These are phyloP conservation scores for Lactarius deliciosus DNA, from an alignment of 768 basidiomycete species.

Conservation along the genomic window DNA sequence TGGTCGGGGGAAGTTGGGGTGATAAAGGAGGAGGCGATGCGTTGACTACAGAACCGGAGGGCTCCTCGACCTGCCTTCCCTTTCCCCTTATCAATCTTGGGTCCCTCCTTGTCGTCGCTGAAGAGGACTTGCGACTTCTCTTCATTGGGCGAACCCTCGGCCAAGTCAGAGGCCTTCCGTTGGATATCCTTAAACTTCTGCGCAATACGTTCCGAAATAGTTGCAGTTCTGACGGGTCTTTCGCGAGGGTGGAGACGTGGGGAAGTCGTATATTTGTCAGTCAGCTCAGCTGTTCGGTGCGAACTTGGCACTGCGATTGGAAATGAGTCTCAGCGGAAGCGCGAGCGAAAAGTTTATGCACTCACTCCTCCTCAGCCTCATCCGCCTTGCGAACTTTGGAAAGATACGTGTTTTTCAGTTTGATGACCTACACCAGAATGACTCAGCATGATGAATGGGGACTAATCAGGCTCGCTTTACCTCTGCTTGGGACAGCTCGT, in stretches of 20 bases:
- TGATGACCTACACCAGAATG: slow-evolving; percentile 42
- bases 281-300: slow-evolving; percentile 63
- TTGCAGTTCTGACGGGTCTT: slow-evolving; percentile 64
- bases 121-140: slow-evolving; percentile 36
- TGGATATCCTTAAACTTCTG: slow-evolving; percentile 81
- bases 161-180: slow-evolving; percentile 42
- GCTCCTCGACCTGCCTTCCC: slow-evolving; percentile 55
- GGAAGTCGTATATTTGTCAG: slow-evolving; percentile 81
- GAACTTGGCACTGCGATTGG: slow-evolving; percentile 69
- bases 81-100: slow-evolving; percentile 84
- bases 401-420: slow-evolving; percentile 75
- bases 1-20: slow-evolving; percentile 52
- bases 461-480: slow-evolving; percentile 38
- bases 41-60: slow-evolving; percentile 36
- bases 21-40: slow-evolving; percentile 65
- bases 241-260: slow-evolving; percentile 62
- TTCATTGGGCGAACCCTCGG: slow-evolving; percentile 21
- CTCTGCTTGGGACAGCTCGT: slow-evolving; percentile 66
- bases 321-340: slow-evolving; percentile 21
- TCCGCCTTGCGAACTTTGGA: slow-evolving; percentile 81
- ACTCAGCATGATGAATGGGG: slow-evolving; percentile 4
- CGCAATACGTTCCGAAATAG: slow-evolving; percentile 84
- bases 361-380: slow-evolving; percentile 93
- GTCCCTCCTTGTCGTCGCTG: slow-evolving; percentile 36
- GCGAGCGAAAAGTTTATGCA: slow-evolving; percentile 25